Evolutionary conservation across 495 filamentous ascomycete genomes (phyloP).

Genomic region (Aspergillus mulundensis): DNA sequence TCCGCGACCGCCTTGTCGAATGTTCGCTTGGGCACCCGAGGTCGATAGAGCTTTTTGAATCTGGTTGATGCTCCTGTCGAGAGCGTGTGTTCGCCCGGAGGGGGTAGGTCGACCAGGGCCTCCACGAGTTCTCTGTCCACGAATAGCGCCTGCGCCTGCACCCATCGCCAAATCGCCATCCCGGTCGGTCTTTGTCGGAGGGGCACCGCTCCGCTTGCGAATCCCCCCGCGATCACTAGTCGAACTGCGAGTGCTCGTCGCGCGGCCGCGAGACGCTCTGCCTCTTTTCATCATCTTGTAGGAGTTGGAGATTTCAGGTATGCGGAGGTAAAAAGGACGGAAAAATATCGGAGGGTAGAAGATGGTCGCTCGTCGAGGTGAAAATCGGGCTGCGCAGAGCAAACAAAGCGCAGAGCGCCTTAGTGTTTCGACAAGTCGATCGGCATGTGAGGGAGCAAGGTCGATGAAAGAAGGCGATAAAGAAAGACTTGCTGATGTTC

Average conservation of each 20-base stretch:
- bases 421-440: slow-evolving; percentile 14
- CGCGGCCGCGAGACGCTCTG: slow-evolving; percentile 29
- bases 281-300: slow-evolving; percentile 32
- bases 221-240: slow-evolving; percentile 58
- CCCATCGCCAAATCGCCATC: slow-evolving; percentile 87
- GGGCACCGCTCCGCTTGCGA: slow-evolving; percentile 58
- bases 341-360: neutral
- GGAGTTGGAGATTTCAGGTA: slow-evolving; percentile 6
- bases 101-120: slow-evolving; percentile 29
- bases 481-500: neutral
- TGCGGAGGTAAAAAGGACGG: neutral
- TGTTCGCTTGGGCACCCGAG: slow-evolving; percentile 36
- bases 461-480: neutral
- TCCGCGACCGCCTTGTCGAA: slow-evolving; percentile 28
- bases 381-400: slow-evolving; percentile 2
- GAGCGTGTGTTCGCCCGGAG: slow-evolving; percentile 22
- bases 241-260: slow-evolving; percentile 14
- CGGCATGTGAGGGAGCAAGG: slow-evolving; percentile 20
- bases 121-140: slow-evolving; percentile 36
- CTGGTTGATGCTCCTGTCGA: slow-evolving; percentile 27
- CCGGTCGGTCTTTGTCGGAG: slow-evolving; percentile 54
- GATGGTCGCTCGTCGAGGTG: neutral
- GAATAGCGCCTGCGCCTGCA: slow-evolving; percentile 30
- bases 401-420: slow-evolving; percentile 30
- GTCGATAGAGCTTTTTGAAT: slow-evolving; percentile 43